Conservation (phyloP, 805 yeast species). For the Hanseniaspora jakobsenii region DNA sequence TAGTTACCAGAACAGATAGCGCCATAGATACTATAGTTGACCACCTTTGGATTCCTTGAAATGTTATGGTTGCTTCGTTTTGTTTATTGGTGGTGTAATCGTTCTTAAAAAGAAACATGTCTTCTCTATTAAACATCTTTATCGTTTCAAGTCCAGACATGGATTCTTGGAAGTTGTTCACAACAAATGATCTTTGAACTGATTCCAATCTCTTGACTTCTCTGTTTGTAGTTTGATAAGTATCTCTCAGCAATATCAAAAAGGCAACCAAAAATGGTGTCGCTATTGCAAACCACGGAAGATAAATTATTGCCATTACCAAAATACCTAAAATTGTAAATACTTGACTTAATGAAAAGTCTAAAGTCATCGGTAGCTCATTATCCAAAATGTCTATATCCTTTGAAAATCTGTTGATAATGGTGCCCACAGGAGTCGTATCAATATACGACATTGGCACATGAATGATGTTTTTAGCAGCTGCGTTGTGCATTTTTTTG, state of each 20-base stretch:
- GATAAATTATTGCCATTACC: slow-evolving; percentile 52
- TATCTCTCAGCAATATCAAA: slow-evolving; percentile 36
- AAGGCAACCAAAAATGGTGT: slow-evolving; percentile 39
- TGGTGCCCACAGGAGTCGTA: slow-evolving; percentile 78
- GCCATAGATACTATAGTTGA: slow-evolving; percentile 48
- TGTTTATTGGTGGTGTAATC: slow-evolving; percentile 41
- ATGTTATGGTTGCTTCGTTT: slow-evolving; percentile 54
- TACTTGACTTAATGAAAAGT: slow-evolving; percentile 44
- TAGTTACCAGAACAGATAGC: slow-evolving; percentile 39
- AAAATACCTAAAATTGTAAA: slow-evolving; percentile 44
- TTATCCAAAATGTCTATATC: slow-evolving; percentile 70
- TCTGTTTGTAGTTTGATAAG: slow-evolving; percentile 58
- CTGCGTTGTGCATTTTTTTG: slow-evolving; percentile 45
- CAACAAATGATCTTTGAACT: slow-evolving; percentile 54
- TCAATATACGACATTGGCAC: slow-evolving; percentile 79
- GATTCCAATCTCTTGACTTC: slow-evolving; percentile 73
- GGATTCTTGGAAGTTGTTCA: slow-evolving; percentile 59
- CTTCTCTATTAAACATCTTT: slow-evolving; percentile 41
- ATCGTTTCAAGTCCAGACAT: slow-evolving; percentile 59
- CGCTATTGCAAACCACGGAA: slow-evolving; percentile 67
- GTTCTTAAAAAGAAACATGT: slow-evolving; percentile 38
- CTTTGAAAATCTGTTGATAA: slow-evolving; percentile 68
- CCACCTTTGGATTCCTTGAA: slow-evolving; percentile 64
- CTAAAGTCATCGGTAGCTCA: slow-evolving; percentile 54
- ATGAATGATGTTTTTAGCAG: slow-evolving; percentile 48